phyloP scores from a whole-genome alignment of 441 rosid species.

The Corymbia citriodora region DNA sequence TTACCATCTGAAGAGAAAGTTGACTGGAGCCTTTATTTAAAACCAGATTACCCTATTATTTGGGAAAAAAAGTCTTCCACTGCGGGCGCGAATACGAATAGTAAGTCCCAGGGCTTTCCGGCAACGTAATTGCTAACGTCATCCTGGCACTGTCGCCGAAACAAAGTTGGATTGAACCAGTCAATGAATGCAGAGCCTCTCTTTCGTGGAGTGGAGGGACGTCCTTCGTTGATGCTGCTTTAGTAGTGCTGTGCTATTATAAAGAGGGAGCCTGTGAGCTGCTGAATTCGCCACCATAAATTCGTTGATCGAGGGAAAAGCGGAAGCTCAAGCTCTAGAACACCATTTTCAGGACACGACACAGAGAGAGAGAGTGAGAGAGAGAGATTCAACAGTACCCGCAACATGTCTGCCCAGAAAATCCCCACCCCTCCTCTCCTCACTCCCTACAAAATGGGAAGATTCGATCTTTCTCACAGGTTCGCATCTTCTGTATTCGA shows the following conservation, averaged over 20 bases:
- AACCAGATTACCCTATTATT: neutral
- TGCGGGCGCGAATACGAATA: neutral
- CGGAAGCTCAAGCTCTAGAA: neutral
- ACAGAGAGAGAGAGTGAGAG: neutral
- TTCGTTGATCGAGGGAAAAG: neutral
- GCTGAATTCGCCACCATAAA: neutral
- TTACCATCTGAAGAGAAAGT: neutral
- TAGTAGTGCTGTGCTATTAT: neutral
- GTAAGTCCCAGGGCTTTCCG: neutral
- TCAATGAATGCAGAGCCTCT: neutral
- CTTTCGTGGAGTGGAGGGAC: neutral
- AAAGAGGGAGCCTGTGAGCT: neutral
- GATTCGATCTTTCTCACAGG: constrained; percentile 19
- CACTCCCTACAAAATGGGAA: constrained; percentile 21
- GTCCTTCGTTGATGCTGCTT: neutral
- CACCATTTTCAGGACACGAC: neutral
- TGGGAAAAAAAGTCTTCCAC: neutral
- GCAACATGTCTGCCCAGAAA: neutral
- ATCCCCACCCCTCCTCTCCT: neutral
- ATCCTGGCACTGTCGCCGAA: neutral
- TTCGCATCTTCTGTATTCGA: neutral
- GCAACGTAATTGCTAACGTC: neutral
- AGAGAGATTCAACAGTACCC: neutral
- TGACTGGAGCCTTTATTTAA: neutral
- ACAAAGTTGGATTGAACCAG: neutral